Evolutionary conservation across 306 rosid species (phyloP), one percentile per base, ranked within the genome.

Genomic region (Begonia loranthoides): DNA sequence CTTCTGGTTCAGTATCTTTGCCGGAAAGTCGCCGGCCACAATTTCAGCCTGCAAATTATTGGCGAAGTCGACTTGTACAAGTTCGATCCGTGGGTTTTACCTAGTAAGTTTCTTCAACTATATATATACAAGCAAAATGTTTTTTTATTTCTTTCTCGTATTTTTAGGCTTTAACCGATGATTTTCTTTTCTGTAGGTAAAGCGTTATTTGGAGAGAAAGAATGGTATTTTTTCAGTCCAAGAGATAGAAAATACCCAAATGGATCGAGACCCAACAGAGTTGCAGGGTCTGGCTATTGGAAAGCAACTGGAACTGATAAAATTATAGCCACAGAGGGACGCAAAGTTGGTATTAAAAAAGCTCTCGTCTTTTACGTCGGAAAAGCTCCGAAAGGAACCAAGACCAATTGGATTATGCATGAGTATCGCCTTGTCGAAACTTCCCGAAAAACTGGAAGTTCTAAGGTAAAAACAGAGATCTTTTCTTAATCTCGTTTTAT

Each of bases 251-350:
- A 89, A 51, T 89, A 89, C 44, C 97, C 97, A 0, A 89, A 89
- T 13, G 97, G 97, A 5, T 79, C 97, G 0, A 59, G 97, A 19
- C 97, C 97, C 17, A 89, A 89, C 55, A 61, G 97, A 63, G 97
- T 89, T 0, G 97, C 97, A 1, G 97, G 97, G 9, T 58, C 93
- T 33, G 97, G 97, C 8, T 89, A 89, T 49, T 89, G 97, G 97
- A 89, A 89, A 69, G 97, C 97, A 17, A 89, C 97, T 0, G 97
- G 97, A n/a, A 89, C 97, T 0, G 97, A 89, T 16, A 89, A 89
- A 46, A 15, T 85, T 0, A 85, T 90, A 60, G 76, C 83, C 19
- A 79, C 85, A 0, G 87, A 90, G 60, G 97, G 95, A 6, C 64
- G 78, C 17, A 90, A 72, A 66, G 95, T 90, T 12, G 97, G 97